Conservation (phyloP, 169 alveolate genomes). For the Plasmodium sp. region DNA sequence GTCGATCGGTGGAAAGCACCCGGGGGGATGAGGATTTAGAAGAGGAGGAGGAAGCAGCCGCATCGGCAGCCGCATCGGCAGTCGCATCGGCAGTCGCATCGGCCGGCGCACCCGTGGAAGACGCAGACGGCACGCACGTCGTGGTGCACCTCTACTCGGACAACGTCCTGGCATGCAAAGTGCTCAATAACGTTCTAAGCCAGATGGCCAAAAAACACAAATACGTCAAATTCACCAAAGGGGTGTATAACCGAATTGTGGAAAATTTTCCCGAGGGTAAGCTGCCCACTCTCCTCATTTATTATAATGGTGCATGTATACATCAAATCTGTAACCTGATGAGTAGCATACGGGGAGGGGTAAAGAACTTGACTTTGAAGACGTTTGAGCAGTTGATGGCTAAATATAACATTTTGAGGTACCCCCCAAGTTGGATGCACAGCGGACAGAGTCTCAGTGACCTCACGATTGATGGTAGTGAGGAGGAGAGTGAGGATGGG, state of each 20-base stretch:
- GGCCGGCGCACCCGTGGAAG: neutral
- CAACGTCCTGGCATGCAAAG: slow-evolving; percentile 75
- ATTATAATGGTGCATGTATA: slow-evolving; percentile 80
- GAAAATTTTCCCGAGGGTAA: slow-evolving; percentile 85
- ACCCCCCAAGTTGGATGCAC: neutral
- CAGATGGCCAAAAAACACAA: slow-evolving; percentile 77
- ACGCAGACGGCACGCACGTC: slow-evolving; percentile 76
- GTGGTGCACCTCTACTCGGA: slow-evolving; percentile 81
- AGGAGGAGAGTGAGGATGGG: neutral
- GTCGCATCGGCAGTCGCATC: neutral
- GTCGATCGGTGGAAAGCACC: neutral
- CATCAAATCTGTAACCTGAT: slow-evolving; percentile 78
- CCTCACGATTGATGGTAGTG: neutral
- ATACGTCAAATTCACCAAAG: slow-evolving; percentile 84
- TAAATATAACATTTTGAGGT: slow-evolving; percentile 20
- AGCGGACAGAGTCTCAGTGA: neutral
- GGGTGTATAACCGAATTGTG: slow-evolving; percentile 75
- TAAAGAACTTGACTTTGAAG: slow-evolving; percentile 30
- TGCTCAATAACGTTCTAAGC: slow-evolving; percentile 63
- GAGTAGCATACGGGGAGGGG: slow-evolving; percentile 24
- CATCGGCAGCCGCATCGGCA: neutral
- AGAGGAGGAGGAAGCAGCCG: neutral
- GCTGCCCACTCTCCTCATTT: slow-evolving; percentile 82
- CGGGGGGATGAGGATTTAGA: slow-evolving; percentile 34
- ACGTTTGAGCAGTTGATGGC: slow-evolving; percentile 23